phyloP scores from a whole-genome alignment of 2,329 filamentous ascomycete species.

The Stagonosporopsis tanaceti region DNA sequence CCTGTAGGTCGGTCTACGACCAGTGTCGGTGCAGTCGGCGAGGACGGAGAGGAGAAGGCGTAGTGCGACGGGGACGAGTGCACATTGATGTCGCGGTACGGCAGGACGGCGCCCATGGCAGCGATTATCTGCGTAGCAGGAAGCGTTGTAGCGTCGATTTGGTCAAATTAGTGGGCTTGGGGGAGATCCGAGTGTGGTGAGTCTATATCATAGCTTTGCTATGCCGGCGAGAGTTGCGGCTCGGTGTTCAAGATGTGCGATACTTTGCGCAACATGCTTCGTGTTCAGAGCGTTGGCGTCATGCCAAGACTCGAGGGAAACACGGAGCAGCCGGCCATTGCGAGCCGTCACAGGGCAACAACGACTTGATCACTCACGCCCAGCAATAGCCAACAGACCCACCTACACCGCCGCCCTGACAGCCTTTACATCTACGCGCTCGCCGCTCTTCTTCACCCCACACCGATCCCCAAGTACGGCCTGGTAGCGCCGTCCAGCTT shows the following conservation, averaged over 20 bases:
- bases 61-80: constrained; percentile 92
- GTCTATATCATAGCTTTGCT: background rate
- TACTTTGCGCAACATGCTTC: background rate
- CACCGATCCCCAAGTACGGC: constrained; percentile 12
- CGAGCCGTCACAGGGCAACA: constrained; percentile 20
- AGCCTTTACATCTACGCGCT: constrained; percentile 3
- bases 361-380: constrained; percentile 18
- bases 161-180: background rate
- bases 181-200: constrained; percentile 2
- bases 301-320: background rate
- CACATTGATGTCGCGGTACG: constrained; percentile 96
- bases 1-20: constrained; percentile 92
- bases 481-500: constrained; percentile 34
- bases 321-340: constrained; percentile 1
- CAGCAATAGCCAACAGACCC: constrained; percentile 17
- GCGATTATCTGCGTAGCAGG: background rate
- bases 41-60: constrained; percentile 95
- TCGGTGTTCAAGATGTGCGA: background rate
- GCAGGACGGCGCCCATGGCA: constrained; percentile 64
- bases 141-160: background rate
- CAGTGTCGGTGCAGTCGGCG: constrained; percentile 84
- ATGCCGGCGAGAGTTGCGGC: background rate
- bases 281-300: constrained; percentile 2
- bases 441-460: constrained; percentile 3
- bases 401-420: constrained; percentile 21